phyloP scores from a whole-genome alignment of 495 filamentous ascomycete species.

The Durotheca rogersii region DNA sequence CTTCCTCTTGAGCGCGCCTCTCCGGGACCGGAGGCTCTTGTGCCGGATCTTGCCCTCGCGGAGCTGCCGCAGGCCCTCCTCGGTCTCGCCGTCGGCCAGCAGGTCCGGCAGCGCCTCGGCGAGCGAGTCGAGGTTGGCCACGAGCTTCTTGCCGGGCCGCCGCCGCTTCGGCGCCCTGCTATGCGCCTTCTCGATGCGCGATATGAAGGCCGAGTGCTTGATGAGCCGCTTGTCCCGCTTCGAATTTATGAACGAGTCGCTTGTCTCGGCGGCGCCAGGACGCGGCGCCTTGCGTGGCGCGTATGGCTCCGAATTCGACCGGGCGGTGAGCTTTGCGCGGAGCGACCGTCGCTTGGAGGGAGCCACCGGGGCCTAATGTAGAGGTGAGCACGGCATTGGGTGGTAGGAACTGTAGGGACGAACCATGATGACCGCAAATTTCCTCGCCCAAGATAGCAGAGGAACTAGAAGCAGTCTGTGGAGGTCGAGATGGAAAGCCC shows the following conservation, averaged over 20 bases:
- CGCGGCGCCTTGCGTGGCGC: constrained; percentile 46
- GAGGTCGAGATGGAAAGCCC: too few species aligned
- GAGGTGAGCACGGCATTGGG: constrained; percentile 19
- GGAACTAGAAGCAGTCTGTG: too few species aligned
- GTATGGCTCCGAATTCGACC: constrained; percentile 26
- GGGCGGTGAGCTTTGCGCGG: constrained; percentile 42
- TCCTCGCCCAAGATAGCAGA: too few species aligned
- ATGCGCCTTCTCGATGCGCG: constrained; percentile 66
- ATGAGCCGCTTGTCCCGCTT: constrained; percentile 78
- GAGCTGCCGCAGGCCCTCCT: constrained; percentile 38
- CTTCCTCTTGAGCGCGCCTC: constrained; percentile 80
- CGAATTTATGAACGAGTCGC: constrained; percentile 55
- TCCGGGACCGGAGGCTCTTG: constrained; percentile 68
- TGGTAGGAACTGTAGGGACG: neutral
- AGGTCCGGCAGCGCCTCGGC: constrained; percentile 73
- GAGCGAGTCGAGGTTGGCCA: constrained; percentile 72
- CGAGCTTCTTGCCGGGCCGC: constrained; percentile 72
- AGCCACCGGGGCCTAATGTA: constrained; percentile 43
- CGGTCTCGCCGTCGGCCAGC: constrained; percentile 36
- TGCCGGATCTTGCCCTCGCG: constrained; percentile 58
- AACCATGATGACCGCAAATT: too few species aligned
- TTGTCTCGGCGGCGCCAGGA: constrained; percentile 36
- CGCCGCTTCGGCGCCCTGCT: constrained; percentile 54
- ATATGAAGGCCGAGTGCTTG: constrained; percentile 73
- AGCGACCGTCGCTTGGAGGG: constrained; percentile 49